Base-by-base conservation (phyloP, 1,139 yeast genomes). In the Chernovozyma sophiae-reginae region DNA sequence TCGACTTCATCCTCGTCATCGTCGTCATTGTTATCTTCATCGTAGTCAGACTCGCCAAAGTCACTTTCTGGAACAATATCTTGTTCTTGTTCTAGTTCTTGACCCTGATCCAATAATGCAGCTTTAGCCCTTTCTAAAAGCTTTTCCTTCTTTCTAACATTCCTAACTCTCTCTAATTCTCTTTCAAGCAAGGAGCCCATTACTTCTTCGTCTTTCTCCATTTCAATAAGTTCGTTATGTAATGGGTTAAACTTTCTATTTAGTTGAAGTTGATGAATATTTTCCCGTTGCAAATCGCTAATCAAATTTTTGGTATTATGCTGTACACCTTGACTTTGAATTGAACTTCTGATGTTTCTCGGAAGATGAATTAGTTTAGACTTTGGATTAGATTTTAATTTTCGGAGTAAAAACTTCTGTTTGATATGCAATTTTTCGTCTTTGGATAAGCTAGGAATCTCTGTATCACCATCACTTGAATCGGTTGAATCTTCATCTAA, bases 171-270 rank as follows among this genome's bases (percentile, higher is more conserved):
- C 43, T 73, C 74, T 48, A 78, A 69, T 51, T 83, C 90, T 40
- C 76, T 69, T 46, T 82, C 87, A 45, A 82, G 63, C 32, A 82
- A 61, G n/a, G 65, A 56, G 3, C 70, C 72, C 71, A 66, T 65
- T 17, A 62, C 56, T 36, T 66, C 72, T 34, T 66, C 72, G 36
- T 66, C 71, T 45, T 65, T 58, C 38, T 67, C 68, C 32, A 66
- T 52, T 39, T 66, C 72, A 35, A 60, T 60, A 30, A 58, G 43
- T 8, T 58, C 45, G 20, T 58, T 64, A 24, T 56, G 48, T 13
- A 39, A 19, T 3, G 70, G 68, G 36, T 60, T 56, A 18, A 50
- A 43, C 24, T 49, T 39, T 34, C 48, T 55, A 30, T 49, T 43
- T 4, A 46, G 51, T 39, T 55, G 59, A 32, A 70, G 52, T 43